A percentile compares a stretch with the other conserved stretches of the same genome.
These are phyloP conservation scores for Zymoseptoria pseudotritici DNA, from an alignment of 2,329 filamentous ascomycete species.

Conservation along the genomic window DNA sequence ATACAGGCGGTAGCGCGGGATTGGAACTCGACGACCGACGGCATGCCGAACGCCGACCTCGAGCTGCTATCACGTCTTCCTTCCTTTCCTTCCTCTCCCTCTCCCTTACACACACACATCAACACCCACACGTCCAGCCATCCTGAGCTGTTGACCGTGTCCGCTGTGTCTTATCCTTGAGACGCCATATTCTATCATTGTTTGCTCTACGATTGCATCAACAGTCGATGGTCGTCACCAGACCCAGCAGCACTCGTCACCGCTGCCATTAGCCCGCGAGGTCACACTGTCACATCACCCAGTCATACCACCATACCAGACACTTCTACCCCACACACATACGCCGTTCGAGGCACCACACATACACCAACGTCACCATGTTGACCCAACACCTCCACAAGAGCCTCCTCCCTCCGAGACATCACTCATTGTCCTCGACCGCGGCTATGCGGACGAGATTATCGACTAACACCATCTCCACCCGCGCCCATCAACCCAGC, in stretches of 20 bases:
- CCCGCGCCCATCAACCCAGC: conserved; percentile 7
- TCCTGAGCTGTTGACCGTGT: not conserved
- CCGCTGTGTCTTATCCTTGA: not conserved
- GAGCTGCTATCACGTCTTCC: not conserved
- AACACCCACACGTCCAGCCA: not conserved
- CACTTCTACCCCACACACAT: not conserved
- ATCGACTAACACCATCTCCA: conserved; percentile 7
- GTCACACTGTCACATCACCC: not conserved
- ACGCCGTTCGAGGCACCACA: not conserved
- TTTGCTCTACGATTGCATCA: not conserved
- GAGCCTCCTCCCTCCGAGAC: conserved; percentile 9
- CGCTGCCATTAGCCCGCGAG: not conserved
- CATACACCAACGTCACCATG: conserved; percentile 14
- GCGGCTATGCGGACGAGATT: conserved; percentile 7
- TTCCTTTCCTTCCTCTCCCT: not conserved
- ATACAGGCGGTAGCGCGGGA: not conserved
- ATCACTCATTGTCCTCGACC: conserved; percentile 9
- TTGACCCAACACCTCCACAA: conserved; percentile 21
- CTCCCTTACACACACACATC: not conserved
- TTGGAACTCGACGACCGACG: not conserved
- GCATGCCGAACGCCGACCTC: no score
- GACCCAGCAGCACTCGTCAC: not conserved
- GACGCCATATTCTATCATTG: not conserved
- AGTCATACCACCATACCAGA: not conserved
- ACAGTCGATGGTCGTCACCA: not conserved